A percentile compares a stretch with the other conserved stretches of the same genome.
These are phyloP conservation scores for Conidiobolus incongruus DNA, from an alignment of 371 early-diverging fungal genomes.

Conservation along the genomic window DNA sequence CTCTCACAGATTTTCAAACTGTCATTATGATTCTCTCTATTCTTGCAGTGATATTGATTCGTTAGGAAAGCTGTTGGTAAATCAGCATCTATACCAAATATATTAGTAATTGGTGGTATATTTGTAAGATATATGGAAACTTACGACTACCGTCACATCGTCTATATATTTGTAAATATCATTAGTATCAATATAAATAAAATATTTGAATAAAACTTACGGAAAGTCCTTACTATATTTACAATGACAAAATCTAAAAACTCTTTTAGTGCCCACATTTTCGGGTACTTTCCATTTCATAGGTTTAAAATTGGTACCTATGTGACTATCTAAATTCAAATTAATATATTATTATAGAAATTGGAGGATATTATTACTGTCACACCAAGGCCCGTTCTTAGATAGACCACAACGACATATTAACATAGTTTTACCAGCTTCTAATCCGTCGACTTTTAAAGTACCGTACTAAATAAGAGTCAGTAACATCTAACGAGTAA, in stretches of 20 bases:
- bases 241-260: constrained; percentile 7
- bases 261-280: neutral
- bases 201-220: constrained; percentile 3
- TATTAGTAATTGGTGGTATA: neutral
- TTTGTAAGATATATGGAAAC: neutral
- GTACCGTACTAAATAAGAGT: constrained; percentile 9
- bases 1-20: neutral
- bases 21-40: neutral
- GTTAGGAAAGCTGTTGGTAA: constrained; percentile 2
- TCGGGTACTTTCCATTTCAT: constrained; percentile 6
- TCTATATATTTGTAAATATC: neutral
- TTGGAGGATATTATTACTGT: neutral
- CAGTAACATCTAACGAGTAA: neutral
- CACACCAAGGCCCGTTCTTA: constrained; percentile 7
- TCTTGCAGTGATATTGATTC: neutral
- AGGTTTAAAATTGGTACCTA: constrained; percentile 5
- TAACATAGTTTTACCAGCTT: constrained; percentile 3
- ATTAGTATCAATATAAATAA: neutral
- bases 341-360: neutral
- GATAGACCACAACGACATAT: constrained; percentile 6
- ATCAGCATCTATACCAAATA: neutral
- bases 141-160: constrained; percentile 6
- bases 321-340: constrained; percentile 4
- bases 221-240: constrained; percentile 6
- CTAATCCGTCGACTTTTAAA: constrained; percentile 4